Evolutionary conservation across 768 basidiomycete species (phyloP), one percentile per base, ranked within the genome.

Genomic region (Daedaleopsis sinensis): DNA sequence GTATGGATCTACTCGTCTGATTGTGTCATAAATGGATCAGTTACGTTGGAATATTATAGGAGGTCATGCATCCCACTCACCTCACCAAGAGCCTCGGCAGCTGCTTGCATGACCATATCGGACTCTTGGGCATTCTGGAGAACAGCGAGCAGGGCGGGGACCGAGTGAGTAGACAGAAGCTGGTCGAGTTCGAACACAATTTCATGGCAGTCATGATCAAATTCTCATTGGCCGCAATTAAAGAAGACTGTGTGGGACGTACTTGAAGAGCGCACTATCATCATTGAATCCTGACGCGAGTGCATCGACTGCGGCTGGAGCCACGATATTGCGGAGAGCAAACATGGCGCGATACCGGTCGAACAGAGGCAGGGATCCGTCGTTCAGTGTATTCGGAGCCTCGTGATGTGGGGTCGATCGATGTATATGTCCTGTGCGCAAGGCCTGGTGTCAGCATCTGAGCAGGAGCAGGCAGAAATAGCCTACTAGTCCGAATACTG

Each of bases 101-200:
- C 97, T 74, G 98, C 97, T 67, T 99, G 97, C 36, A 97, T 86
- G 11, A 99, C 97, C 96, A 99, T 98, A 58, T 95, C 94, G 12
- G 89, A 89, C 74, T 98, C 97, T 1, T 77, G 71, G 1, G 72
- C 57, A 65, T 94, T 78, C 65, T 84, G 79, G n/a, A 99, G 80
- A 32, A 96, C 92, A 42, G 82, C 75, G 38, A 98, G 72, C 36
- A 99, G 80, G 0, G 91, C 82, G 11, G 96, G 94, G 21, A 98
- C 91, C 0, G 94, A 90, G 71, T 95, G 88, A 6, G 89, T 81
- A 1, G 93, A 94, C 53, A 93, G 85, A 46, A 99, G 83, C 77
- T 99, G 97, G 13, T 97, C 97, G 70, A 98, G 98, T 48, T 98
- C 90, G 74, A 98, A 99, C 1, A 97, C 97, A 50, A 99, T 94